A percentile compares a stretch with the other conserved stretches of the same genome.
These are phyloP conservation scores for Mortierella sp. DNA, from an alignment of 371 early-diverging fungal species.

Conservation along the genomic window DNA sequence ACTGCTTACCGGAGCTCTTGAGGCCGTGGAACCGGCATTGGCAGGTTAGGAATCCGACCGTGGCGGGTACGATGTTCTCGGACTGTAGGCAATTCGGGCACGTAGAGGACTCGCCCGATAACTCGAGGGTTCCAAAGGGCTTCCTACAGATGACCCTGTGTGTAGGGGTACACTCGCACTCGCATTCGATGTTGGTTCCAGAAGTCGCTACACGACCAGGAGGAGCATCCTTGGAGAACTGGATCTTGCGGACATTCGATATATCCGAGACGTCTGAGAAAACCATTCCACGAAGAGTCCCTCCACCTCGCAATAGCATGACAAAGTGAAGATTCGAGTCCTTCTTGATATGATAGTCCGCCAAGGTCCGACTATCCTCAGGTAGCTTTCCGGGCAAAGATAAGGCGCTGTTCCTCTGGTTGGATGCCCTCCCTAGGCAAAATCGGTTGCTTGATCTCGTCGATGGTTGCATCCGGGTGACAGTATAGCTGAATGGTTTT, in stretches of 20 bases:
- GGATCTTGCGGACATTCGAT: background rate
- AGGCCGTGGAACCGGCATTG: constrained; percentile 30
- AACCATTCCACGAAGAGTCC: background rate
- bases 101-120: background rate
- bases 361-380: too few relatives aligned
- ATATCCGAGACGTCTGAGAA: background rate
- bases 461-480: too few relatives aligned
- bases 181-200: constrained; percentile 15
- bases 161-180: background rate
- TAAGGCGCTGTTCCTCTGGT: too few relatives aligned
- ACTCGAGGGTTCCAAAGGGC: background rate
- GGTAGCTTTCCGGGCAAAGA: too few relatives aligned
- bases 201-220: background rate
- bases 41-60: constrained; percentile 23
- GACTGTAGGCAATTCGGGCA: constrained; percentile 7
- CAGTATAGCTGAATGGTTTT: too few relatives aligned
- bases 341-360: background rate
- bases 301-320: background rate
- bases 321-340: background rate
- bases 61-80: background rate
- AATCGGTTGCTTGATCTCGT: too few relatives aligned
- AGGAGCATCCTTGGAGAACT: background rate
- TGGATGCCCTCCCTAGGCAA: too few relatives aligned
- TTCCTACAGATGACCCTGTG: constrained; percentile 14
- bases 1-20: constrained; percentile 18